Percentiles rank a stretch among this genome's conserved stretches.
phyloP scores from a whole-genome alignment of 129 eudicot species.

The Logfia minima region DNA sequence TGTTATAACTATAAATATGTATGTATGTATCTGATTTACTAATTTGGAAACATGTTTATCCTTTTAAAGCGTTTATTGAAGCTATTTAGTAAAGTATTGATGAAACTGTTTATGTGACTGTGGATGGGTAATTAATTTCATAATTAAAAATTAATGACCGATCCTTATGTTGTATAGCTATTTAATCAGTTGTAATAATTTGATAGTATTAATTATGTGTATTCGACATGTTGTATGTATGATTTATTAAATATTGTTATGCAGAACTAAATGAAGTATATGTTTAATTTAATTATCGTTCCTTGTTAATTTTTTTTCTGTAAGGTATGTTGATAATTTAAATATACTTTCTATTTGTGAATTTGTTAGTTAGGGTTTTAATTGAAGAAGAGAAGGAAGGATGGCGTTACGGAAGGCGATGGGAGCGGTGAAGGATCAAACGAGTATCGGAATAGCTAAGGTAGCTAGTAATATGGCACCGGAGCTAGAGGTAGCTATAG shows the following conservation, averaged over 20 bases:
- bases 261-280: neutral
- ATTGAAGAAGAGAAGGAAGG: constrained; percentile 1
- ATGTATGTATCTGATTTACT: neutral
- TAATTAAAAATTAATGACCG: neutral
- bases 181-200: neutral
- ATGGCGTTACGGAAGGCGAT: constrained; percentile 67
- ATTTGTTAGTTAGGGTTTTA: constrained; percentile 9
- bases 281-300: neutral
- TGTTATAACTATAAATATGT: neutral
- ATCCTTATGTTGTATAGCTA: neutral
- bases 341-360: neutral
- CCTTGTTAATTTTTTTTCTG: neutral
- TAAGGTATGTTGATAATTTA: neutral
- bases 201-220: neutral
- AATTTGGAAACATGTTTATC: neutral
- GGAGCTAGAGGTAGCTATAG: constrained; percentile 49
- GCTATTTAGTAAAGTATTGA: neutral
- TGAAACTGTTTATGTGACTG: constrained; percentile 9
- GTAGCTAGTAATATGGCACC: constrained; percentile 45
- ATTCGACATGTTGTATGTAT: neutral
- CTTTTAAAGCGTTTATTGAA: neutral
- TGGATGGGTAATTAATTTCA: neutral
- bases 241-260: neutral
- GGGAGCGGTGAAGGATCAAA: constrained; percentile 58
- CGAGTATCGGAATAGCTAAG: constrained; percentile 38